Conservation (phyloP, 2,329 filamentous ascomycete species). For the Coniochaeta pulveracea region DNA sequence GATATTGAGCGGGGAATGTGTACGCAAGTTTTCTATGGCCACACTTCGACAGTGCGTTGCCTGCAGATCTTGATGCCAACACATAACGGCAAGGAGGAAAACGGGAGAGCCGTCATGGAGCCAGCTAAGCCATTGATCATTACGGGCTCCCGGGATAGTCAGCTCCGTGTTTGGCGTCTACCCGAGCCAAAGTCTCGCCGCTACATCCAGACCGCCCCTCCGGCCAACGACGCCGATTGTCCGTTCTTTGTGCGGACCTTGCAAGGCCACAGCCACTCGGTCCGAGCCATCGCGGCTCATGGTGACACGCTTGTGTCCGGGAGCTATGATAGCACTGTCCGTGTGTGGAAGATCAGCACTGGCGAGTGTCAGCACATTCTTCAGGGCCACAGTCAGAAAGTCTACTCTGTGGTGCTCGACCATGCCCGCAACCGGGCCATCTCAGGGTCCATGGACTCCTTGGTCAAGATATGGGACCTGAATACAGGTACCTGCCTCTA, state of each 20-base stretch:
- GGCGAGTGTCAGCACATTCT: slow-evolving; percentile 79
- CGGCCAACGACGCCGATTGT: slow-evolving; percentile 67
- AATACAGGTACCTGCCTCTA: slow-evolving; percentile 75
- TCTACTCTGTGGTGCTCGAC: slow-evolving; percentile 94
- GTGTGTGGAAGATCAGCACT: slow-evolving; percentile 95
- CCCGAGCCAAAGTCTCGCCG: slow-evolving; percentile 67
- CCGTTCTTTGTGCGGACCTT: slow-evolving; percentile 89
- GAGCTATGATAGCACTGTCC: slow-evolving; percentile 89
- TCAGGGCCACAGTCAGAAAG: slow-evolving; percentile 80
- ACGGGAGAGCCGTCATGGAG: slow-evolving; percentile 75
- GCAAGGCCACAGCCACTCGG: slow-evolving; percentile 80
- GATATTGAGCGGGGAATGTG: slow-evolving; percentile 89
- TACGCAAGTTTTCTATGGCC: slow-evolving; percentile 92
- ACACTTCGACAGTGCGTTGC: slow-evolving; percentile 94
- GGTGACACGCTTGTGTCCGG: slow-evolving; percentile 94
- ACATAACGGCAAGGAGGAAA: slow-evolving; percentile 57
- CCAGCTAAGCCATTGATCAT: slow-evolving; percentile 94
- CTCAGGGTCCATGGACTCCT: slow-evolving; percentile 95
- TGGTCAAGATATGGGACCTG: slow-evolving; percentile 96
- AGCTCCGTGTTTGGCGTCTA: slow-evolving; percentile 86
- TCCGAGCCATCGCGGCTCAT: slow-evolving; percentile 89
- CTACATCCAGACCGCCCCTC: slow-evolving; percentile 69
- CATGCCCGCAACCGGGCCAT: slow-evolving; percentile 89
- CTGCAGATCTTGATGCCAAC: slow-evolving; percentile 87
- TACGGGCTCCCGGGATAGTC: slow-evolving; percentile 90